These are phyloP conservation scores for Penstemon barbatus DNA, from an alignment of 257 asterid species.

Conservation along the genomic window DNA sequence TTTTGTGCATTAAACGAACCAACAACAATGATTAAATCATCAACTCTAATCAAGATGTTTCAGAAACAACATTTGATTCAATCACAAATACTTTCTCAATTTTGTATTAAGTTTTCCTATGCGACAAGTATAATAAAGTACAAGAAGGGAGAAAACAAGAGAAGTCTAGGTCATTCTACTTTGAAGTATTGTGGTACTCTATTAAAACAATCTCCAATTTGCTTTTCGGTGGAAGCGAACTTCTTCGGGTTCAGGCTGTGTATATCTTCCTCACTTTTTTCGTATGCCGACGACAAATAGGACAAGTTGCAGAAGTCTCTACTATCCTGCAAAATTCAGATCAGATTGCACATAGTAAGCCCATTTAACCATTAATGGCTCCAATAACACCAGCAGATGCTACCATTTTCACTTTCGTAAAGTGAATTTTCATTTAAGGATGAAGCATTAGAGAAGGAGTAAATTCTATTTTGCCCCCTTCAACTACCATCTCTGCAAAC, in stretches of 20 bases:
- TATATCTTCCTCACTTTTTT: conserved; percentile 76
- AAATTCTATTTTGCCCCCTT: no score
- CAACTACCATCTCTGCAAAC: no score
- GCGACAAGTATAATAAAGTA: not conserved
- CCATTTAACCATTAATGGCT: not conserved
- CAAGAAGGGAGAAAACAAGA: not conserved
- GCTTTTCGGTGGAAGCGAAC: not conserved
- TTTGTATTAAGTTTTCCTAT: not conserved
- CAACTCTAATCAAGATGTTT: not conserved
- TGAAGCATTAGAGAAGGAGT: no score
- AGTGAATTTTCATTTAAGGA: no score
- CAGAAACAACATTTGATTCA: conserved; percentile 11
- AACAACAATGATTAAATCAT: no score
- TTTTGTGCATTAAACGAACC: no score
- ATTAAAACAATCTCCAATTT: not conserved
- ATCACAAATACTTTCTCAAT: conserved; percentile 21
- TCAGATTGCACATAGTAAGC: conserved; percentile 10
- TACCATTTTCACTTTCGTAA: no score
- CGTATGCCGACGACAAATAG: conserved; percentile 71
- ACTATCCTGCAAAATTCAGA: conserved; percentile 57
- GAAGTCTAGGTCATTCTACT: not conserved
- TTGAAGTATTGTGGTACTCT: conserved; percentile 4
- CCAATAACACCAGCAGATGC: not conserved
- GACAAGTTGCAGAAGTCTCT: conserved; percentile 68
- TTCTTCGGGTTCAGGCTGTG: conserved; percentile 54